Base-by-base conservation (phyloP, 768 basidiomycete genomes). In the Boletus edulis region DNA sequence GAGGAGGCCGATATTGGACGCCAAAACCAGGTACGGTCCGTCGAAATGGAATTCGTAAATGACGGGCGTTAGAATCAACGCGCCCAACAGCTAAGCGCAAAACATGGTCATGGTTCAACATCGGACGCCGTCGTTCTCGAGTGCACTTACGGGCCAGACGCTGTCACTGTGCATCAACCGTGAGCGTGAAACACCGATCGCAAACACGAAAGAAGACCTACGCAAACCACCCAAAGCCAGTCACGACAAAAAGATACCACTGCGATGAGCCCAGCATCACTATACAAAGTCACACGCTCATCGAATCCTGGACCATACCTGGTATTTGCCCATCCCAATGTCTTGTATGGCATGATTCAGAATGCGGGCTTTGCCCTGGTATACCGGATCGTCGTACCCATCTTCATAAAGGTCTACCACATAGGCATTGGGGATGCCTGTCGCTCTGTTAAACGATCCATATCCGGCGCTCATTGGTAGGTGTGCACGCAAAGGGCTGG, bases 321-420 rank as follows among this genome's bases (percentile, higher is more conserved):
- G 81, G 55, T 82, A 83, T 57, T 67, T 76, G 7, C 81, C 82
- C 79, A 83, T 82, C 2, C 81, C 81, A 18, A 83, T 79, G 34
- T 79, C 77, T 61, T 80, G 78, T 42, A 82, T 72, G 5, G 78
- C 73, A 39, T 69, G 68, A 45, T 78, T 80, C 52, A 82, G 54
- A 32, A 81, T 62, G 24, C 69, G 68, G 1, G 81, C 81, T 60
- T 82, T 82, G 0, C 75, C 78, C 43, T 71, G 73, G 55, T 82
- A 82, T 10, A 79, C 70, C 0, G 76, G 79, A 53, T 82, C 80
- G 18, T 67, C 55, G 44, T 73, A 70, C 11, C 59, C 74, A 8
- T 72, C 74, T 24, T 66, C 64, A 52, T 73, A 70, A 8, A 74
- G 63, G 54, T 75, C 71, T 31, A 37, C 42, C 3, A 48, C 24